Base-by-base conservation (phyloP, 2,329 filamentous ascomycete genomes). In the Hirsutella minnesotensis region DNA sequence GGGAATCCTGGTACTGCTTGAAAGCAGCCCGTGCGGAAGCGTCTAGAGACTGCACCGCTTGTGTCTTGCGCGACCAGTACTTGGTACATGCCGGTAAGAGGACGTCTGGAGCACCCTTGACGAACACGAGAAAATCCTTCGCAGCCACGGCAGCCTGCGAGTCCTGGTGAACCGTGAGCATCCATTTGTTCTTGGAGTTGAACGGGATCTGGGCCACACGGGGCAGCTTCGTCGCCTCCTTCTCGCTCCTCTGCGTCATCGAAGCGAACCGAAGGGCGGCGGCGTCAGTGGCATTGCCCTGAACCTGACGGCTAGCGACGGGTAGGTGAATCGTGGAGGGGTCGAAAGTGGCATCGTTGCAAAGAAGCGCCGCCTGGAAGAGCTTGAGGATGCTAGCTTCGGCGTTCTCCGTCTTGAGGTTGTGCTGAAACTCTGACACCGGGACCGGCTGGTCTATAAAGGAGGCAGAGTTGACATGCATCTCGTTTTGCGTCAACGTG, bases 91-190 rank as follows among this genome's bases (percentile, higher is more conserved):
- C 54, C 0, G 56, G 50, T 5, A 66, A 48, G 0, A 75, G 59
- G 18, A 75, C 70, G 48, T 75, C 72, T 0, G 72, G 72, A 1
- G 72, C 72, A 27, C 72, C 72, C 55, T 75, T 75, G 49, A 75
- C 64, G 44, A 69, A 68, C 4, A 72, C 58, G 22, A 67, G 61
- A 41, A 66, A 69, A 10, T 53, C 38, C 4, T 4, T 31, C n/a
- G 29, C 4, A 31, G 29, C 3, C 29, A 13, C 9, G 4, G 3
- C 3, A 3, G 55, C 45, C 7, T 49, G 47, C 13, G 53, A 47
- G 12, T 60, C 48, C 20, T 49, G 46, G 38, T 58, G 60, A 15
- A 61, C 50, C 0, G 61, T 66, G n/a, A 70, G 56, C 64, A 70
- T 69, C 57, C 62, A 70, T 44, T 72, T 71, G 50, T 68, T 70